phyloP scores from a whole-genome alignment of 192 early-diverging fungal species.

The Gorgonomyces haynaldii region DNA sequence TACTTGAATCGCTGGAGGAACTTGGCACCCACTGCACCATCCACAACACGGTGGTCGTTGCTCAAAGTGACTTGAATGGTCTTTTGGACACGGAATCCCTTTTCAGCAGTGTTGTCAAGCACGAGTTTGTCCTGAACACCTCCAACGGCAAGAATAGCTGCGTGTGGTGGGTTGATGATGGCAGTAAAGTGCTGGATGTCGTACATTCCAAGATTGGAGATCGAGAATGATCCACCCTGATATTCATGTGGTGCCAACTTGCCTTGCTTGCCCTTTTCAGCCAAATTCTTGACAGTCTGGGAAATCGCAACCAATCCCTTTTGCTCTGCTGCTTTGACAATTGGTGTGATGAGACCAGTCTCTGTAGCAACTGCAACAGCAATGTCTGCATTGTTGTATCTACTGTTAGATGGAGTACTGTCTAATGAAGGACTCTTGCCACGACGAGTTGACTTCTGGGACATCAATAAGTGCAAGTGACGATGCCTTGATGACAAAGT shows the following conservation, averaged over 20 bases:
- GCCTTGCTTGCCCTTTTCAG: conserved; percentile 66
- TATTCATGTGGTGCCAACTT: conserved; percentile 92
- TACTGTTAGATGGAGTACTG: conserved; percentile 46
- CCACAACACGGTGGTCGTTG: conserved; percentile 89
- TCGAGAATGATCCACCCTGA: conserved; percentile 96
- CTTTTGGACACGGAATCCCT: conserved; percentile 54
- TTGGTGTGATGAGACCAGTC: conserved; percentile 91
- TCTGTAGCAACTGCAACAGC: conserved; percentile 90
- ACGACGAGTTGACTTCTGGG: conserved; percentile 86
- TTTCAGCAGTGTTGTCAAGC: conserved; percentile 22
- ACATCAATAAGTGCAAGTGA: conserved; percentile 79
- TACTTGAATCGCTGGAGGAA: conserved; percentile 82
- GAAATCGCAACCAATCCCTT: conserved; percentile 83
- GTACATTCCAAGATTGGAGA: conserved; percentile 98
- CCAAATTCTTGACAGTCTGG: conserved; percentile 73
- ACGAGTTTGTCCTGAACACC: conserved; percentile 58
- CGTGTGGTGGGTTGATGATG: conserved; percentile 94
- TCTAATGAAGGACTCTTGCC: conserved; percentile 80
- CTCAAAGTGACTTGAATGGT: conserved; percentile 81
- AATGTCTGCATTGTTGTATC: conserved; percentile 84
- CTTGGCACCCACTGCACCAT: conserved; percentile 85
- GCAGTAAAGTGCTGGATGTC: conserved; percentile 90
- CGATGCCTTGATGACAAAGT: conserved; percentile 95
- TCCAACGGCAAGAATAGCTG: conserved; percentile 91
- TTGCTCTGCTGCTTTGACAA: conserved; percentile 68